Base-by-base conservation (phyloP, 148 eudicot genomes). In the Euryodendron excelsum region DNA sequence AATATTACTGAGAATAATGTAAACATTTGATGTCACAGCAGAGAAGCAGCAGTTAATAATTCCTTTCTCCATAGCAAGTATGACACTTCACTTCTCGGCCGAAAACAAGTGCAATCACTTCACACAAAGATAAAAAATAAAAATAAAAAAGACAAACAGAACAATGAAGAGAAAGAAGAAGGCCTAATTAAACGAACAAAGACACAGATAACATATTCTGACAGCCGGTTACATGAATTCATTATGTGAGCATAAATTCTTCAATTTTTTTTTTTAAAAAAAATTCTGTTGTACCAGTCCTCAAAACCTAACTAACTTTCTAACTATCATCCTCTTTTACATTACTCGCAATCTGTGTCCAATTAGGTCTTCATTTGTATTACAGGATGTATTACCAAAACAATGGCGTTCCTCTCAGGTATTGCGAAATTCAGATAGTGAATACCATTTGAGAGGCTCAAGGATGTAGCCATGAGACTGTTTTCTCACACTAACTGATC, bases 241-340 rank as follows among this genome's bases (percentile, higher is more conserved):
- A 89, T 86, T 92, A 91, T 92, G 75, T 88, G 92, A 73, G 98
- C 97, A 69, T 87, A 86, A 73, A 90, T 94, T 92, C 92, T 6
- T 41, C 9, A 41, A 41, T 41, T 41, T 41, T 41, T 39, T 39
- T 41, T 41, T 27, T 52, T 66, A 5, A 59, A 12, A 52, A 34
- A 74, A 48, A 55, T n/a, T n/a, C n/a, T n/a, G n/a, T n/a, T n/a
- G n/a, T n/a, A n/a, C n/a, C n/a, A n/a, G n/a, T n/a, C n/a, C n/a
- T n/a, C n/a, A n/a, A n/a, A n/a, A n/a, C n/a, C n/a, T n/a, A n/a
- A n/a, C n/a, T n/a, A n/a, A n/a, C n/a, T n/a, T n/a, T n/a, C n/a
- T n/a, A n/a, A n/a, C 47, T 44, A 44, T 44, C 47, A 44, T 44
- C 47, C 1, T 6, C 47, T 44, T 11, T 44, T 44, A 44, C 5